Base-by-base conservation (phyloP, 169 alveolate species). In the Blepharisma undulans region DNA sequence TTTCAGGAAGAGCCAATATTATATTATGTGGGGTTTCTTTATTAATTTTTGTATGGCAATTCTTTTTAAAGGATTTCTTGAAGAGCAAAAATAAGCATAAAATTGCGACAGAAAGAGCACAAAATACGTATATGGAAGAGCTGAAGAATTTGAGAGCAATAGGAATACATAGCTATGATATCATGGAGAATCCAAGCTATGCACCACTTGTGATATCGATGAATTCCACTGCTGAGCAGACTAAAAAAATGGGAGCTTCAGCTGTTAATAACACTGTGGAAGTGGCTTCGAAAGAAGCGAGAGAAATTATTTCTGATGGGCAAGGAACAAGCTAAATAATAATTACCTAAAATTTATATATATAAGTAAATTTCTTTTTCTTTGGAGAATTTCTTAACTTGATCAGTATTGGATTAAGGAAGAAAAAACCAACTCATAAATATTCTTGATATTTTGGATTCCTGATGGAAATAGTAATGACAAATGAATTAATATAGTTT, bases 161-260 rank as follows among this genome's bases (percentile, higher is more conserved):
- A 25, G 80, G 84, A 1, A 27, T 86, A 18, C 36, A 61, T 32
- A 22, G 72, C 22, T 86, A 86, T 32, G 71, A 72, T 72, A 86
- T 86, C 0, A 66, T 66, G 84, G 36, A 86, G 22, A 60, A 86
- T 32, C 91, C 91, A 30, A 72, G 72, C 33, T 86, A 86, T 12
- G 29, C 66, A 19, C 76, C 48, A 21, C 66, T 86, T 30, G 30
- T 86, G 30, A 22, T 66, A 32, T 60, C 91, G 8, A 86, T 86
- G 80, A 72, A 86, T 72, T 21, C 80, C 14, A 85, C 91, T 60
- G 91, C 84, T 84, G 77, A 84, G 48, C 25, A 84, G 61, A 79
- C 66, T 79, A 27, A 32, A 30, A 79, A 32, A 79, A 25, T 33
- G 34, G 66, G 34, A 21, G 34, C 48, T n/a, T n/a, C 34, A 4